These are phyloP conservation scores for Diplodia corticola DNA, from an alignment of 2,329 filamentous ascomycete genomes.

Conservation along the genomic window DNA sequence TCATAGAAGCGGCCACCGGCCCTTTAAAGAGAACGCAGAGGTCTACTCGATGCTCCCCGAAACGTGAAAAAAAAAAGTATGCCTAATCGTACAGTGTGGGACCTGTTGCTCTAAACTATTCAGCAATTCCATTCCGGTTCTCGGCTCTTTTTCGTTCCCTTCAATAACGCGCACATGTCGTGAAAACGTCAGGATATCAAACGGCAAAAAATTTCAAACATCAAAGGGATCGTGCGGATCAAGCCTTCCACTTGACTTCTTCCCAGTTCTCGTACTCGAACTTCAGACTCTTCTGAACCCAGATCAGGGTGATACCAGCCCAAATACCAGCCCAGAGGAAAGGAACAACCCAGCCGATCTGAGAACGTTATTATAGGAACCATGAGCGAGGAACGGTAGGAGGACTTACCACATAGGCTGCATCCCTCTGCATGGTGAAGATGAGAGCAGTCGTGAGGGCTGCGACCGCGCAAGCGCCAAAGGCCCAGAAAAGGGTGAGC, in stretches of 20 bases:
- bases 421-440: conserved; percentile 50
- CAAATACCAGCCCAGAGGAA: conserved; percentile 53
- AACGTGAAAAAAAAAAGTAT: background rate
- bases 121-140: background rate
- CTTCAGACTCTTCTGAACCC: conserved; percentile 43
- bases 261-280: conserved; percentile 41
- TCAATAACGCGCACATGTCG: conserved; percentile 1
- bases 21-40: background rate
- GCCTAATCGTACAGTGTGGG: background rate
- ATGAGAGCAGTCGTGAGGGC: conserved; percentile 46
- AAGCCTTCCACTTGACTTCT: conserved; percentile 41
- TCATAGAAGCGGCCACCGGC: background rate
- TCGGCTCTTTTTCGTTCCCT: background rate
- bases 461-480: conserved; percentile 46
- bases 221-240: conserved; percentile 3
- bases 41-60: background rate
- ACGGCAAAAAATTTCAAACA: background rate
- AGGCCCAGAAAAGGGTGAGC: conserved; percentile 55
- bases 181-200: conserved; percentile 16
- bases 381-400: background rate
- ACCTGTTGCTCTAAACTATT: background rate
- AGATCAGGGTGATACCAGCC: conserved; percentile 48
- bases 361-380: background rate
- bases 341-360: conserved; percentile 51
- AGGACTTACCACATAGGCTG: conserved; percentile 49